Evolutionary conservation across 306 rosid species (phyloP), one percentile per base, ranked within the genome.

Genomic region (Purshia tridentata): DNA sequence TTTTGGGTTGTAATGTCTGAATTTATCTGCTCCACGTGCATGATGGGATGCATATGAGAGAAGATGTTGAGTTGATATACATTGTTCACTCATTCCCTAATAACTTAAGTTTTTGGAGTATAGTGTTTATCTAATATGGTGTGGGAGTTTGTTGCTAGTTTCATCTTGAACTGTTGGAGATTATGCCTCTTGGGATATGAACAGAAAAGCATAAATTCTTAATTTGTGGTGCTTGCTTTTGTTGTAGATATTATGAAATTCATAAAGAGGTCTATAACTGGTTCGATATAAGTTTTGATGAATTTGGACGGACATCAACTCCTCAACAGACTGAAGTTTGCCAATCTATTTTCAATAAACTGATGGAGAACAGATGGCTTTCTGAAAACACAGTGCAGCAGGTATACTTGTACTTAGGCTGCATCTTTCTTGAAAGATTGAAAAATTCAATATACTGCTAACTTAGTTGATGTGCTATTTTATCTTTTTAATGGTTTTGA

Each of bases 321-420:
- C 89, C 96, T 40, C 84, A 90, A 56, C 96, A 90, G 60, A 90
- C 96, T 47, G 89, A 90, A 77, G 76, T 86, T 57, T 90, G 96
- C 72, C 96, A 90, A 75, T 77, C 86, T 42, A 90, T 90, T 77
- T 90, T 86, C 74, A 80, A 77, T 47, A 88, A 74, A 52, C 67
- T 90, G 65, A 63, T 45, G 69, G 96, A 88, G 20, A 88, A 84
- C 81, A 80, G 80, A 4, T 86, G 91, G 83, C 91, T 90, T 29
- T 83, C 96, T 0, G 90, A 88, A 72, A 86, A 77, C 78, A 84
- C 85, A n/a, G 80, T 80, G 82, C 91, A 86, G 70, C 96, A 88
- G 89, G 96, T 90, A 72, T 45, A 18, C 49, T 29, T 29, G 35
- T 29, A 29, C 35, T 29, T 29, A 29, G 1, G 35, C 35, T 29